These are phyloP conservation scores for Pyrrhoderma noxium DNA, from an alignment of 1,284 basidiomycete genomes.

Conservation along the genomic window DNA sequence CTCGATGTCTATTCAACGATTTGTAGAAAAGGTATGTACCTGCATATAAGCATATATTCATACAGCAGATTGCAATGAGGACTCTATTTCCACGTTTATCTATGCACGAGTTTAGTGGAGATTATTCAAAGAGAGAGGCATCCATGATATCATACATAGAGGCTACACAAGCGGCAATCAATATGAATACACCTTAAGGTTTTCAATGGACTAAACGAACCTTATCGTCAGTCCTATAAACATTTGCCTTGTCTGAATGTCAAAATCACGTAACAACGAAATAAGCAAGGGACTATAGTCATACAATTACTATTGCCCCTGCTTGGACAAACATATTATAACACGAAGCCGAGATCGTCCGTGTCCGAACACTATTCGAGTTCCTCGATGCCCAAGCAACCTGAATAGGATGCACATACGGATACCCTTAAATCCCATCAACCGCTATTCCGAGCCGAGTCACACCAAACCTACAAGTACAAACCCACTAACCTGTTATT, in stretches of 20 bases:
- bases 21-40: constrained; percentile 50
- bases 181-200: constrained; percentile 3
- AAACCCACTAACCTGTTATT: constrained; percentile 33
- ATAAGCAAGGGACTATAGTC: constrained; percentile 20
- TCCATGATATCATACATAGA: constrained; percentile 41
- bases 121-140: constrained; percentile 1
- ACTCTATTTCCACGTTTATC: constrained; percentile 40
- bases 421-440: constrained; percentile 28
- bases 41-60: constrained; percentile 46
- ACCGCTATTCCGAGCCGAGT: no score
- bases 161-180: constrained; percentile 18
- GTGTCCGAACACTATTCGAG: constrained; percentile 49
- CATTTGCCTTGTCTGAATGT: constrained; percentile 27
- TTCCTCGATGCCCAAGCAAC: constrained; percentile 59
- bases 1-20: constrained; percentile 42
- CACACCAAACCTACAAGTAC: neutral
- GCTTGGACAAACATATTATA: constrained; percentile 63
- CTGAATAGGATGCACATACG: constrained; percentile 37
- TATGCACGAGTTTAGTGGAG: neutral
- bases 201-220: constrained; percentile 29
- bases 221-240: constrained; percentile 39
- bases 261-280: neutral
- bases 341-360: constrained; percentile 48
- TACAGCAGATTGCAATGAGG: constrained; percentile 36
- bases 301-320: constrained; percentile 42